Base-by-base conservation (phyloP, 2,329 filamentous ascomycete genomes). In the Cercospora beticola region DNA sequence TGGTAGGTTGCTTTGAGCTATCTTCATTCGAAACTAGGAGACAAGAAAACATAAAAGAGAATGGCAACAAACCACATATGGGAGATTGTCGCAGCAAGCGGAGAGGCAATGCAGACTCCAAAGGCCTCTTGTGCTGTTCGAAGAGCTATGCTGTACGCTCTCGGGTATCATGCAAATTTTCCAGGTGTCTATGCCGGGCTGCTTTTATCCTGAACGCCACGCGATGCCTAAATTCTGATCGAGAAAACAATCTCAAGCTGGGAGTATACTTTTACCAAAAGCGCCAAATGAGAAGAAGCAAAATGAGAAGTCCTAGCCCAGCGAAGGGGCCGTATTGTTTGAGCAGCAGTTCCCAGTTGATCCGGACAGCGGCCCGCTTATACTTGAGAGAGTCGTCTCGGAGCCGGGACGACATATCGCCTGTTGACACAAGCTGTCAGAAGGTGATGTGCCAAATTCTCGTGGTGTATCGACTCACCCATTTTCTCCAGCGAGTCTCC, bases 291-390 rank as follows among this genome's bases (percentile, higher is more conserved):
- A 98, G 82, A 81, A 98, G 93, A 71, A 97, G 80, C 64, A 98
- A 79, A 70, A 98, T 89, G 71, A 98, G 88, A 67, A 97, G 84
- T 1, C 87, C 93, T 67, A 98, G 83, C 2, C 86, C 92, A 30
- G 87, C 94, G 81, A 98, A 89, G 3, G 95, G 95, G 0, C 93
- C 95, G 78, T 98, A 99, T 83, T 97, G 94, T 85, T 97, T 97
- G 70, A 98, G 74, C 79, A 99, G 83, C 79, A 98, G 83, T 81
- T 99, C 94, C 96, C 95, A 99, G 81, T 99, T 99, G 80, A 99
- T 99, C 78, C 91, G 87, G 66, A 97, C 93, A 0, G 95, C 95
- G 3, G 95, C 95, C 78, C 91, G 90, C 77, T 91, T 88, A 82
- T 99, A 99, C 83, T 97, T 98, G 81, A 90, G 92, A 79, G 91